These are phyloP conservation scores for Pseudocercospora musae DNA, from an alignment of 2,329 filamentous ascomycete species.

Conservation along the genomic window DNA sequence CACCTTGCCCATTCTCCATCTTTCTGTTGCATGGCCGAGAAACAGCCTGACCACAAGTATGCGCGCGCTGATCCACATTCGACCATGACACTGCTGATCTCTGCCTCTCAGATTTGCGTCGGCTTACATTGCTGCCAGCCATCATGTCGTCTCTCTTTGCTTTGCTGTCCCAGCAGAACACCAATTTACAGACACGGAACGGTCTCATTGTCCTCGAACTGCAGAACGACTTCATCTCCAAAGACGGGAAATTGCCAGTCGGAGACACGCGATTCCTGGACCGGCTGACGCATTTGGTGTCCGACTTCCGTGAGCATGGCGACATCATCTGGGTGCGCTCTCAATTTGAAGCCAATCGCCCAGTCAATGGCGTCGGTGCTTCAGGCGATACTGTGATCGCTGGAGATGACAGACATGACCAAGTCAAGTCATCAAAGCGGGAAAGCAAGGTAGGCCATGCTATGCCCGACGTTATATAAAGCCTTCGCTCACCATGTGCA, in stretches of 20 bases:
- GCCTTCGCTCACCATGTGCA: not conserved
- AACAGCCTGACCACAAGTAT: not conserved
- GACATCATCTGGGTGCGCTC: conserved; percentile 83
- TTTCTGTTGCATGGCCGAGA: not conserved
- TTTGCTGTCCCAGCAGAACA: conserved; percentile 45
- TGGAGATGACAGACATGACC: conserved; percentile 7
- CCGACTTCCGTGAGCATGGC: conserved; percentile 68
- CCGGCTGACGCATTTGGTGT: conserved; percentile 63
- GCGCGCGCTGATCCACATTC: not conserved
- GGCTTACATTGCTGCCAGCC: not conserved
- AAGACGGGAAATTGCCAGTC: conserved; percentile 65
- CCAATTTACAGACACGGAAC: conserved; percentile 57
- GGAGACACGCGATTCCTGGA: conserved; percentile 62
- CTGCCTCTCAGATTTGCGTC: not conserved
- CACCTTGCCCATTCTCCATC: not conserved
- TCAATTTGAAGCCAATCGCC: conserved; percentile 52
- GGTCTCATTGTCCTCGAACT: conserved; percentile 82
- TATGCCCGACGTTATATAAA: not conserved
- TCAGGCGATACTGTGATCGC: conserved; percentile 28
- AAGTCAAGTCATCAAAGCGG: not conserved
- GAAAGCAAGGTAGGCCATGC: conserved; percentile 15
- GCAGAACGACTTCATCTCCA: conserved; percentile 81
- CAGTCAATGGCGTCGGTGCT: conserved; percentile 20
- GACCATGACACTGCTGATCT: not conserved
- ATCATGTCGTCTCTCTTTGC: conserved; percentile 43